These are phyloP conservation scores for Colletotrichum sublineola DNA, from an alignment of 2,329 filamentous ascomycete species.

Conservation along the genomic window DNA sequence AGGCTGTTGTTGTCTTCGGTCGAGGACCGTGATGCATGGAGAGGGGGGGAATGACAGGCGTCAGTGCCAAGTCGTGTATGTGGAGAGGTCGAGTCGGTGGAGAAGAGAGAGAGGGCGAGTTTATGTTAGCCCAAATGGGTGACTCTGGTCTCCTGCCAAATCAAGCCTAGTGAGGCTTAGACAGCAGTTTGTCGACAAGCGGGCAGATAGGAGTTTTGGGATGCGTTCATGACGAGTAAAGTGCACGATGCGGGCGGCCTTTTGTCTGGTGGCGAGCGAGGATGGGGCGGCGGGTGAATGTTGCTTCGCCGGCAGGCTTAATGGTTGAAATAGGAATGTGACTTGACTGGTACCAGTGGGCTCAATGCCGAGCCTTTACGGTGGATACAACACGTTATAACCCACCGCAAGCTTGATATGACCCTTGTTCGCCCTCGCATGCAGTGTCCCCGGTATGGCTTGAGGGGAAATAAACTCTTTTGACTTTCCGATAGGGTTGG, in stretches of 20 bases:
- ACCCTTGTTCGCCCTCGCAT: slow-evolving; percentile 15
- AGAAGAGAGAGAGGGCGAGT: not conserved
- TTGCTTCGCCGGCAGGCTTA: not conserved
- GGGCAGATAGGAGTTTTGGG: slow-evolving; percentile 31
- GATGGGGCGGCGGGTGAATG: not conserved
- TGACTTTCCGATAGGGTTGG: slow-evolving; percentile 36
- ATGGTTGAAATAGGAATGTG: not conserved
- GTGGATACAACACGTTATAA: not conserved
- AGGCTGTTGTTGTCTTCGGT: no score
- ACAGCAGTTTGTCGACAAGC: slow-evolving; percentile 6
- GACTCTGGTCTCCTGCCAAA: slow-evolving; percentile 34
- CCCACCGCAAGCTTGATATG: not conserved
- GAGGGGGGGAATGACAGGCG: not conserved
- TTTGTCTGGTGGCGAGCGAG: not conserved
- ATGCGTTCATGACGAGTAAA: slow-evolving; percentile 6
- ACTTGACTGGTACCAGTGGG: not conserved
- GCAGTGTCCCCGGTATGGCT: not conserved
- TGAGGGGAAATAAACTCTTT: slow-evolving; percentile 38
- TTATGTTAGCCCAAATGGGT: slow-evolving; percentile 15
- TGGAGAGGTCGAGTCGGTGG: slow-evolving; percentile 1
- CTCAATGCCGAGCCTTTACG: slow-evolving; percentile 5
- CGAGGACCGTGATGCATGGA: no score
- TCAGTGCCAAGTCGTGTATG: not conserved
- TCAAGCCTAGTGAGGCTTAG: slow-evolving; percentile 3
- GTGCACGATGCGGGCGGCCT: not conserved